A percentile compares a stretch with the other conserved stretches of the same genome.
These are phyloP conservation scores for Chlorophyllum brunneum DNA, from an alignment of 768 basidiomycete species.

Conservation along the genomic window DNA sequence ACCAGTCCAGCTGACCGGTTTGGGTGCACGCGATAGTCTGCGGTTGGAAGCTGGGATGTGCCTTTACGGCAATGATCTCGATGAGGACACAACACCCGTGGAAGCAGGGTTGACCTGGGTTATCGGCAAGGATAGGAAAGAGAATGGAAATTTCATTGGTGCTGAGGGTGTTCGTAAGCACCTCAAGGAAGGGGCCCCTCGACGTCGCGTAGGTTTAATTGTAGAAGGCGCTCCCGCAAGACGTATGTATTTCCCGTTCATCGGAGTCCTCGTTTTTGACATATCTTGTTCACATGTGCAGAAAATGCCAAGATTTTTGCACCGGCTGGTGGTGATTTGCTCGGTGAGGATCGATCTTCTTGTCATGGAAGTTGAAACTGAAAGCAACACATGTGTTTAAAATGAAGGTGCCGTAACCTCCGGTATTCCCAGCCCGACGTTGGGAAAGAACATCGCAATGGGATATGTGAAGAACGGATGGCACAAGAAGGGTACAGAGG, in stretches of 20 bases:
- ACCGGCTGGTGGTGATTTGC: constrained; percentile 41
- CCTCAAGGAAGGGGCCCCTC: constrained; percentile 72
- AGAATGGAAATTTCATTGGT: constrained; percentile 73
- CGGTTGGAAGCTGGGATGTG: constrained; percentile 97
- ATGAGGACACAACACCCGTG: constrained; percentile 81
- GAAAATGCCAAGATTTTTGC: constrained; percentile 78
- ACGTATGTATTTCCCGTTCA: constrained; percentile 43
- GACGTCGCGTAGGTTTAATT: constrained; percentile 77
- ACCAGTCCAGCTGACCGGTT: constrained; percentile 79
- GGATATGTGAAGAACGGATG: constrained; percentile 78
- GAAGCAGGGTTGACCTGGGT: constrained; percentile 94
- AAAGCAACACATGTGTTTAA: constrained; percentile 2
- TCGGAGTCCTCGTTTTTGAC: not conserved
- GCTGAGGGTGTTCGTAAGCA: constrained; percentile 69
- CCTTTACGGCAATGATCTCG: constrained; percentile 90
- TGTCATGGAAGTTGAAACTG: not conserved
- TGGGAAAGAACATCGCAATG: constrained; percentile 94
- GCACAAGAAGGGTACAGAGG: constrained; percentile 88
- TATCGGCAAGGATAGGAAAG: constrained; percentile 88
- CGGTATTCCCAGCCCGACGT: constrained; percentile 91
- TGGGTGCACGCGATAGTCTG: constrained; percentile 92
- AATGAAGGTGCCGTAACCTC: constrained; percentile 74
- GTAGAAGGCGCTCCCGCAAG: constrained; percentile 85
- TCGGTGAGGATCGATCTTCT: constrained; percentile 9
- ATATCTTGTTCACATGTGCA: constrained; percentile 22